Conservation (phyloP, 2,329 filamentous ascomycete species). For the Botryotinia calthae region DNA sequence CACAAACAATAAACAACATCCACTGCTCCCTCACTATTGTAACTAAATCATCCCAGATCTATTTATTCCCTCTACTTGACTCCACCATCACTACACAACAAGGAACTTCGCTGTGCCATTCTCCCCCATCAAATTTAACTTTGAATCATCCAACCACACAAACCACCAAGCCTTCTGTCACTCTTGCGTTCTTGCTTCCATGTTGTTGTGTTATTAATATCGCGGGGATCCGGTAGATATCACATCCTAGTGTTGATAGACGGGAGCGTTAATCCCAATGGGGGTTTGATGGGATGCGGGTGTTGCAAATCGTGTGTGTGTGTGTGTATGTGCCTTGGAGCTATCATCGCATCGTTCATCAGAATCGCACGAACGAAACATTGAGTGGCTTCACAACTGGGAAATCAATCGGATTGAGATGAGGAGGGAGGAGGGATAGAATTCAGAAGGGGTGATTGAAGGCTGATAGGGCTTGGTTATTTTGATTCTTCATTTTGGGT, state of each 20-base stretch:
- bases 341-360: neutral
- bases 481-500: neutral
- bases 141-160: too few species aligned
- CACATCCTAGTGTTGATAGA: slow-evolving; percentile 2
- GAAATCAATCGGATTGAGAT: neutral
- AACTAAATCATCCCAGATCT: too few species aligned
- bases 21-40: too few species aligned
- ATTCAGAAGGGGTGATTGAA: neutral
- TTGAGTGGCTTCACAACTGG: neutral
- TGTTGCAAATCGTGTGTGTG: neutral
- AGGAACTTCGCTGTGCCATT: neutral
- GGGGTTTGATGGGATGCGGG: neutral
- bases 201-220: slow-evolving; percentile 7
- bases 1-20: too few species aligned
- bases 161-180: neutral
- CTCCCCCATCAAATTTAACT: neutral
- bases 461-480: too few species aligned
- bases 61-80: too few species aligned
- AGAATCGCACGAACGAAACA: neutral
- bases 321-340: neutral
- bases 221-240: neutral
- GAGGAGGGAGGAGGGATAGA: too few species aligned
- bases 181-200: too few species aligned
- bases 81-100: neutral
- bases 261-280: slow-evolving; percentile 19